Base-by-base conservation (phyloP, 202 grass and related monocot species). In the Setaria italica region DNA sequence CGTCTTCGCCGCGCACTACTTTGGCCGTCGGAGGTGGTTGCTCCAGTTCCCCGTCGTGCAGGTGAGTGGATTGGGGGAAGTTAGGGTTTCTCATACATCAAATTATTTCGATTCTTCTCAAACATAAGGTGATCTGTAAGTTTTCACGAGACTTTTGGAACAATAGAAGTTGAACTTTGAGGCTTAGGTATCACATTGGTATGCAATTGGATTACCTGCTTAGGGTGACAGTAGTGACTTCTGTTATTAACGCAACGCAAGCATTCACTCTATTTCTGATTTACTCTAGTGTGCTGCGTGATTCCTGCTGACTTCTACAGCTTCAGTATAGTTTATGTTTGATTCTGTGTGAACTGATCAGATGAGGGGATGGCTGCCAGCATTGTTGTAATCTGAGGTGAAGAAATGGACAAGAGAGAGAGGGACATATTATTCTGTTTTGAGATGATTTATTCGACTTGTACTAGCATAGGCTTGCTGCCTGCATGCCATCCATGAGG, bases 11-110 rank as follows among this genome's bases (percentile, higher is more conserved):
- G 74, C 84, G 11, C 92, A 91, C 85, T 97, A 94, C 82, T 89
- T 97, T 80, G 85, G 77, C 49, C 88, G 90, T 56, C 85, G 80
- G 89, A 94, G 90, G 86, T 99, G 97, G 93, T 59, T 97, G 87
- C 88, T 99, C 20, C 73, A 84, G 39, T 99, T 99, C 85, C 92
- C 97, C 49, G 79, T 99, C 56, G 90, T 99, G 78, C 97, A 99
- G 97, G 97, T 94, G 77, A 68, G 82, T 77, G 51, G 56, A 67
- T 39, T 76, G 43, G 57, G 78, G 48, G 55, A 80, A 83, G 17
- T 25, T 85, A 70, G 70, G 59, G 53, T 77, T 88, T 78, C 29
- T 53, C 72, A 50, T 46, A 21, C 19, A 77, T 4, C 62, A 10
- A 49, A 20, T 53, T 85, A 19, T 39, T 90, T 54, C 39, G 74